Evolutionary conservation across 495 filamentous ascomycete species (phyloP).

Genomic region (Aspergillus diversus): DNA sequence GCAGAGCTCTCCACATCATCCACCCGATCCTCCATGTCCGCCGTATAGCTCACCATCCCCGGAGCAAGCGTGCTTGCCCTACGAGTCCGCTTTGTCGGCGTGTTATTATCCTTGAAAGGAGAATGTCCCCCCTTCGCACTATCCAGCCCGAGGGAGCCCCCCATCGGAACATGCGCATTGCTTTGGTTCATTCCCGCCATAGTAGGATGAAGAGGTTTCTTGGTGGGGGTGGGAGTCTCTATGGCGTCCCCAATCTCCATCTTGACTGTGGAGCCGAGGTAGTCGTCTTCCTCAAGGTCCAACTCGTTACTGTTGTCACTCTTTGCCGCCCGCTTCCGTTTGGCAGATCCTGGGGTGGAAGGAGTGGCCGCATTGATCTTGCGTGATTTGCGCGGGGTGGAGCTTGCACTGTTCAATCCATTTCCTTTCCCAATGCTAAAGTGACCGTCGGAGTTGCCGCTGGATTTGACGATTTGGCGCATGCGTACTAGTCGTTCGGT

Average conservation of each 20-base stretch:
- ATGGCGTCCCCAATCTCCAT: neutral
- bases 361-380: neutral
- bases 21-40: constrained; percentile 7
- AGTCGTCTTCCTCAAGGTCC: neutral
- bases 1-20: constrained; percentile 20
- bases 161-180: neutral
- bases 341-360: constrained; percentile 12
- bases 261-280: constrained; percentile 3
- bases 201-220: constrained; percentile 7
- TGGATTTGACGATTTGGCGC: constrained; percentile 30
- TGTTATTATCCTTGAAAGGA: neutral
- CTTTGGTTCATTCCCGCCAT: constrained; percentile 8
- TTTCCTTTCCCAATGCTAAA: constrained; percentile 27
- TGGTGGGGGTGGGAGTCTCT: constrained; percentile 3
- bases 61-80: constrained; percentile 13
- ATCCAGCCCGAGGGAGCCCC: neutral
- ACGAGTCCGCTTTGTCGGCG: constrained; percentile 20
- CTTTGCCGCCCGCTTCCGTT: constrained; percentile 18
- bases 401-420: neutral
- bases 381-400: constrained; percentile 24
- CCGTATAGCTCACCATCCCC: constrained; percentile 18
- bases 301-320: neutral
- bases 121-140: neutral
- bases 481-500: constrained; percentile 51
- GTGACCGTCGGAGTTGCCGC: constrained; percentile 13